Evolutionary conservation across 2,329 filamentous ascomycete genomes (phyloP).

Genomic region (Aspergillus sp.): DNA sequence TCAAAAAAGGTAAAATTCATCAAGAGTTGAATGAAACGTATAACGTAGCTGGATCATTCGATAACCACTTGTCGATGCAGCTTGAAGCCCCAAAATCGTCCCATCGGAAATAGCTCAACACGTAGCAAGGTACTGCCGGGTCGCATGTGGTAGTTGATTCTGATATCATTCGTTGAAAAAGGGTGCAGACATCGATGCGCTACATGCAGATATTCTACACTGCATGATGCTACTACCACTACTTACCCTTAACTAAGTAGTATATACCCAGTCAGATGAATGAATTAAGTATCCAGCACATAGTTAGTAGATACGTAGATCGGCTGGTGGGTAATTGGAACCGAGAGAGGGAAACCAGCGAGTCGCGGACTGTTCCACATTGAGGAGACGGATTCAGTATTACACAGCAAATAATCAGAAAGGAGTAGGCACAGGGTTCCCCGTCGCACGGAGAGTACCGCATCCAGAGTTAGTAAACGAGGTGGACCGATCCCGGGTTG

Average conservation of each 20-base stretch:
- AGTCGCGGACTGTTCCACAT: background rate
- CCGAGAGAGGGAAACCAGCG: background rate
- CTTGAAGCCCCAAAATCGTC: background rate
- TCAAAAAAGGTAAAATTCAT: background rate
- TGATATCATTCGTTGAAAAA: background rate
- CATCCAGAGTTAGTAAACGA: background rate
- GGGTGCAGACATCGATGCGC: background rate
- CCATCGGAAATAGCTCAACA: background rate
- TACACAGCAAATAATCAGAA: background rate
- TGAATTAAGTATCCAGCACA: background rate
- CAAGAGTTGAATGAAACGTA: background rate
- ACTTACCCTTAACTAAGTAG: too few relatives aligned
- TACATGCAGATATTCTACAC: background rate
- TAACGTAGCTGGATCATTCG: background rate
- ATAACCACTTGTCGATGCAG: background rate
- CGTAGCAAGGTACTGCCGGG: background rate
- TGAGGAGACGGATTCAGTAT: background rate
- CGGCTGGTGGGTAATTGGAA: conserved; percentile 1
- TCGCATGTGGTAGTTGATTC: background rate
- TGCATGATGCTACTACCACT: background rate
- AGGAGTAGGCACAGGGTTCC: background rate
- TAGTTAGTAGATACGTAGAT: background rate
- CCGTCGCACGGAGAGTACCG: conserved; percentile 1
- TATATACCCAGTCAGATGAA: background rate
- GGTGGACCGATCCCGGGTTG: conserved; percentile 3